These are phyloP conservation scores for Artemisia argyi DNA, from an alignment of 129 eudicot species.

Conservation along the genomic window DNA sequence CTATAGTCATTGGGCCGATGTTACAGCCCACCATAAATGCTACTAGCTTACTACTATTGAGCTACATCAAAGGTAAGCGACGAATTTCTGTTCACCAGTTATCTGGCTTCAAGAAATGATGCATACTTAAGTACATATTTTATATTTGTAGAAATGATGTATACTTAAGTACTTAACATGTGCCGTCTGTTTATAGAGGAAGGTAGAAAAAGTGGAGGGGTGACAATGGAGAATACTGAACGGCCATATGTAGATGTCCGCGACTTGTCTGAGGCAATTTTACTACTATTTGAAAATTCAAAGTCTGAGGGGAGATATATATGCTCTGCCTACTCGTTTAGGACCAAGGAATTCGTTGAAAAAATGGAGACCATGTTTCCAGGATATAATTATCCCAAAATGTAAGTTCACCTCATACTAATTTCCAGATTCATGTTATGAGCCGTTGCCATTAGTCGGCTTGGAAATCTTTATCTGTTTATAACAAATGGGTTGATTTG, in stretches of 20 bases:
- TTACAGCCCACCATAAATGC: conserved; percentile 43
- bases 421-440: no score
- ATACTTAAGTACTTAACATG: not conserved
- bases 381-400: conserved; percentile 40
- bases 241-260: conserved; percentile 36
- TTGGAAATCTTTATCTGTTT: no score
- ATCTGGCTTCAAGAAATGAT: not conserved
- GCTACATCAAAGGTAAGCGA: conserved; percentile 39
- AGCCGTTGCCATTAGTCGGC: no score
- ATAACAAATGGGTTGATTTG: not conserved
- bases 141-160: not conserved
- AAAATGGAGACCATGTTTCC: conserved; percentile 40
- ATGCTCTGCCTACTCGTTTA: conserved; percentile 31
- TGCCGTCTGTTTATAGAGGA: conserved; percentile 16
- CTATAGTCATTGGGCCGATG: conserved; percentile 46
- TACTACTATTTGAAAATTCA: conserved; percentile 38
- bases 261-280: conserved; percentile 38
- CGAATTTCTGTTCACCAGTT: not conserved
- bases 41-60: conserved; percentile 36
- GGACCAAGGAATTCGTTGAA: conserved; percentile 31
- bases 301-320: conserved; percentile 49
- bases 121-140: not conserved
- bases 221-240: conserved; percentile 14
- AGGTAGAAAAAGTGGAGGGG: conserved; percentile 19
- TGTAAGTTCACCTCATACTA: conserved; percentile 20